A percentile compares a stretch with the other conserved stretches of the same genome.
phyloP scores from a whole-genome alignment of 2,329 filamentous ascomycete genomes.

The Didymella pomorum region DNA sequence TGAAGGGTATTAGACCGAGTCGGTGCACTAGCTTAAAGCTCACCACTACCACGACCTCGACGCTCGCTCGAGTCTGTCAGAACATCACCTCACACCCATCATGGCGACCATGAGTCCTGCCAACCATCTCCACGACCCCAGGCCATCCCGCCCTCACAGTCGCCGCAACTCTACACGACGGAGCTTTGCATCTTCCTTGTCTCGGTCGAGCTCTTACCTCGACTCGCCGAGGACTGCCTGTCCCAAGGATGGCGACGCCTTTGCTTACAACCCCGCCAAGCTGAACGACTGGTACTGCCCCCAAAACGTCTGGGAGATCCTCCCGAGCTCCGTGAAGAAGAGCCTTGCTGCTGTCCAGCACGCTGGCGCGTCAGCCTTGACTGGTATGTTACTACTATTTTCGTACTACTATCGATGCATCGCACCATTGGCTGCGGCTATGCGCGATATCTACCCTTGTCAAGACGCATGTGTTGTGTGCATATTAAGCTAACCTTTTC shows the following conservation, averaged over 20 bases:
- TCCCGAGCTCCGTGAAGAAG: conserved; percentile 48
- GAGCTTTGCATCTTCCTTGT: conserved; percentile 35
- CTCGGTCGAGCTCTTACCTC: conserved; percentile 31
- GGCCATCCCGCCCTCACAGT: conserved; percentile 23
- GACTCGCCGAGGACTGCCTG: conserved; percentile 43
- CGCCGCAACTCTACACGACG: conserved; percentile 41
- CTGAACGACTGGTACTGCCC: conserved; percentile 52
- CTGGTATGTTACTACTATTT: conserved; percentile 43
- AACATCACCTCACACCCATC: conserved; percentile 12
- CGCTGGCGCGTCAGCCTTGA: conserved; percentile 56
- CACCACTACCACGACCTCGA: conserved; percentile 12
- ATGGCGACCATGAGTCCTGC: conserved; percentile 33
- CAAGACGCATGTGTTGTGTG: conserved; percentile 11
- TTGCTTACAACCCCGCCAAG: conserved; percentile 49
- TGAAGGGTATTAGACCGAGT: not conserved
- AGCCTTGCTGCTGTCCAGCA: conserved; percentile 51
- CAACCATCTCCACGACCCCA: conserved; percentile 34
- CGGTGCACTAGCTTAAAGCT: conserved; percentile 14
- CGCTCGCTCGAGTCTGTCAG: not conserved
- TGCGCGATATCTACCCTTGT: conserved; percentile 20
- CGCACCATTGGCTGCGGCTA: conserved; percentile 12
- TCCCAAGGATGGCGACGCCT: conserved; percentile 49
- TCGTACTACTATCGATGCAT: conserved; percentile 17
- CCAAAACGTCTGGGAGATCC: conserved; percentile 45
- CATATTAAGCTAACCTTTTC: conserved; percentile 24